Evolutionary conservation across 179 eudicot species (phyloP).

Genomic region (Carnegiea gigantea): DNA sequence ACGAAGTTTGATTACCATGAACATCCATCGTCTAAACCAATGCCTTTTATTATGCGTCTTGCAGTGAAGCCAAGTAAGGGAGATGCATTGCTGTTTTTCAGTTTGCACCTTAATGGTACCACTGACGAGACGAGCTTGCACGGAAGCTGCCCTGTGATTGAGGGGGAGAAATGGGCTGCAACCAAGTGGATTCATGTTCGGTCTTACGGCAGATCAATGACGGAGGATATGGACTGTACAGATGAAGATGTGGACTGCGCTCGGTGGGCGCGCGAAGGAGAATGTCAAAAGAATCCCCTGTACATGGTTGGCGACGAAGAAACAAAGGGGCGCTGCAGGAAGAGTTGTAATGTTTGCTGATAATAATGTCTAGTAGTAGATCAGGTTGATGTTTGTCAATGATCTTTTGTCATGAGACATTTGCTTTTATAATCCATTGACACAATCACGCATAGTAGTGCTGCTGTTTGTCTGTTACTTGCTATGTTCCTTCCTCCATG

Average conservation of each 20-base stretch:
- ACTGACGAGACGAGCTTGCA: neutral
- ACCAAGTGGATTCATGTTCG: constrained; percentile 76
- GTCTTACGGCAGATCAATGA: constrained; percentile 29
- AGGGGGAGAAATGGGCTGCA: constrained; percentile 71
- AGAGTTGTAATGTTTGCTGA: constrained; percentile 56
- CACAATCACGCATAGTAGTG: too few relatives aligned
- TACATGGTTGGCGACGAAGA: constrained; percentile 33
- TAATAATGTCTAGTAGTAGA: neutral
- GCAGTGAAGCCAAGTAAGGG: constrained; percentile 78
- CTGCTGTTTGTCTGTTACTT: too few relatives aligned
- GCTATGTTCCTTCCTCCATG: neutral
- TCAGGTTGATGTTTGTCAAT: neutral
- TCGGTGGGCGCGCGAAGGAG: constrained; percentile 23
- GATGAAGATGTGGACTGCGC: constrained; percentile 19
- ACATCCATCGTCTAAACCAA: neutral
- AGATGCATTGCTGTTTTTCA: constrained; percentile 46
- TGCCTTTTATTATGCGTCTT: neutral
- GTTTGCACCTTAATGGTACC: neutral
- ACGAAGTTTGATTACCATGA: too few relatives aligned
- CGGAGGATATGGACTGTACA: constrained; percentile 7
- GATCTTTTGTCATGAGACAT: neutral
- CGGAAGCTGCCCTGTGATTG: constrained; percentile 49
- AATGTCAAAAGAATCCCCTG: constrained; percentile 18
- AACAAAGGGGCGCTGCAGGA: constrained; percentile 43
- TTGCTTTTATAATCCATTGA: too few relatives aligned